Evolutionary conservation across 768 basidiomycete species (phyloP).

Genomic region (Strobilomyces echinocephalus): DNA sequence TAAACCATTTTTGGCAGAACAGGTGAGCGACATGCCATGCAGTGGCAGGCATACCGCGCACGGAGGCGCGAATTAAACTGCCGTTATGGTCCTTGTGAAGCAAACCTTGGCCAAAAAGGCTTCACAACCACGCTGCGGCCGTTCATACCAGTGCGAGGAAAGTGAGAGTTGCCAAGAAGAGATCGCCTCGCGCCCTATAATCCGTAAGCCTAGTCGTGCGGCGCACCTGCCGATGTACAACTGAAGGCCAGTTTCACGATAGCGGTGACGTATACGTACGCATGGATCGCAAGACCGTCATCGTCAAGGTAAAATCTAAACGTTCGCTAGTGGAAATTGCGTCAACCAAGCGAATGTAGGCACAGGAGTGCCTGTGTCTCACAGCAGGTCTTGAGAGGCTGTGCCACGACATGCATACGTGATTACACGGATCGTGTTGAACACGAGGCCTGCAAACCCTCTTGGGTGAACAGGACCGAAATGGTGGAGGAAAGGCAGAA

Average conservation of each 20-base stretch:
- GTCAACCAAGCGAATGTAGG: constrained; percentile 8
- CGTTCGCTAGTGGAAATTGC: constrained; percentile 5
- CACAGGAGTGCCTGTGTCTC: constrained; percentile 13
- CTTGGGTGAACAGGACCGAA: constrained; percentile 5
- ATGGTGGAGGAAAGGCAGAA: constrained; percentile 6
- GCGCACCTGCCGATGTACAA: constrained; percentile 1
- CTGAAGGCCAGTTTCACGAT: constrained; percentile 9
- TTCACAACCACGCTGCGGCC: constrained; percentile 17
- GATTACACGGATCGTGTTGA: constrained; percentile 13
- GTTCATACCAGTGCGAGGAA: constrained; percentile 11
- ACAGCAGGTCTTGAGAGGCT: constrained; percentile 5
- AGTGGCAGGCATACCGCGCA: constrained; percentile 15
- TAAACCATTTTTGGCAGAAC: constrained; percentile 23
- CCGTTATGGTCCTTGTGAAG: constrained; percentile 18
- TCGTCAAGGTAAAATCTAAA: constrained; percentile 25
- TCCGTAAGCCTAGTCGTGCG: constrained; percentile 12
- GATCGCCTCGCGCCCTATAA: constrained; percentile 12
- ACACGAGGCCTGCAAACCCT: constrained; percentile 23
- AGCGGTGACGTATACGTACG: constrained; percentile 35
- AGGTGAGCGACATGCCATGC: constrained; percentile 15
- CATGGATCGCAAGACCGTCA: constrained; percentile 6
- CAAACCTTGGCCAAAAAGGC: constrained; percentile 12
- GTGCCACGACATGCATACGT: constrained; percentile 12
- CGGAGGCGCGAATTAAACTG: constrained; percentile 14
- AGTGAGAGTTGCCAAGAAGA: constrained; percentile 11